Evolutionary conservation across 169 alveolate genomes (phyloP).

Genomic region (Plasmodium fragile): DNA sequence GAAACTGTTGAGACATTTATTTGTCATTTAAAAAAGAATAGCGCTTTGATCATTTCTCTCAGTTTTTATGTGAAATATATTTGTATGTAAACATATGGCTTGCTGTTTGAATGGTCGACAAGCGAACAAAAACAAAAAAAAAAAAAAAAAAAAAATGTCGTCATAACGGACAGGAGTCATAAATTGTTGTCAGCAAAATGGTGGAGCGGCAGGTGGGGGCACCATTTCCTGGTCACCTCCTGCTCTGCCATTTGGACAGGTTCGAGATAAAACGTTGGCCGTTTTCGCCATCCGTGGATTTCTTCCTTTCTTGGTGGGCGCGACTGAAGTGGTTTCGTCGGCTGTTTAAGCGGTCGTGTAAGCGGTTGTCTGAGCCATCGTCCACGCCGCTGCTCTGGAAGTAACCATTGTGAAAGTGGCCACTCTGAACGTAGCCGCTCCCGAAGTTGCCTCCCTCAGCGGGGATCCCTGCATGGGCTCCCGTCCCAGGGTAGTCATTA

Average conservation of each 20-base stretch:
- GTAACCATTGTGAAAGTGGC: neutral
- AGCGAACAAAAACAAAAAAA: neutral
- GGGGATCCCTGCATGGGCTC: neutral
- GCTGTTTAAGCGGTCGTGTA: neutral
- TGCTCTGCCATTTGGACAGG: neutral
- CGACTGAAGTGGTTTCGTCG: neutral
- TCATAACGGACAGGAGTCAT: neutral
- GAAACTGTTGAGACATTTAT: neutral
- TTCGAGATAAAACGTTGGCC: neutral
- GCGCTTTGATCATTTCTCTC: neutral
- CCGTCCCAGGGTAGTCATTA: neutral
- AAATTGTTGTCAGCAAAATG: neutral
- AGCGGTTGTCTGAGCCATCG: neutral
- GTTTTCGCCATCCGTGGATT: neutral
- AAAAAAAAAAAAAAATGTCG: neutral
- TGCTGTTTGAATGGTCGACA: neutral
- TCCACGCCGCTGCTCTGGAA: neutral
- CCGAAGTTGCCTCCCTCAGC: neutral
- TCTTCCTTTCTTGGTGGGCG: neutral
- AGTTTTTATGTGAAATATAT: neutral
- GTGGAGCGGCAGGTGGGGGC: neutral
- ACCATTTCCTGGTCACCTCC: neutral
- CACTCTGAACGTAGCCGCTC: neutral
- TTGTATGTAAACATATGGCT: neutral
- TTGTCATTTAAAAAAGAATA: neutral